Evolutionary conservation across 1,139 yeast genomes (phyloP), one percentile per base, ranked within the genome.

Genomic region (Yamadazyma taylorii): DNA sequence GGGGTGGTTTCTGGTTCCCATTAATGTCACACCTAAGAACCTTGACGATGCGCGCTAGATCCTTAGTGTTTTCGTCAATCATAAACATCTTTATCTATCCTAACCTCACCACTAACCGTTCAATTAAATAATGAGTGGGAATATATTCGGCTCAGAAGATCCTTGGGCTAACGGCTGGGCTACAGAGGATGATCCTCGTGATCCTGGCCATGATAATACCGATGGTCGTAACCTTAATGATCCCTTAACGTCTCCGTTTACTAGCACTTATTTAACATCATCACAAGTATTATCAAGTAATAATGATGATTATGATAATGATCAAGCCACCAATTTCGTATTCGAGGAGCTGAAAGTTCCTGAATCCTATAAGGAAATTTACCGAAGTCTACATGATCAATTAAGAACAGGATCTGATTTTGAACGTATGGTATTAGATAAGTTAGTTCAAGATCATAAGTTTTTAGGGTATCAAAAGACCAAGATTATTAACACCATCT

Each of bases 151-250:
- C 31, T 37, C 52, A n/a, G 70, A 62, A 12, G 73, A 68, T 44
- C 73, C 73, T 2, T 70, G 73, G 67, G 69, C 62, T 34, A 66
- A 66, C 44, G 74, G 69, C 13, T 70, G 75, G 75, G 63, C 64
- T 15, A 40, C 30, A 34, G 48, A 50, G 32, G 56, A 50, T 26
- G 41, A 36, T 25, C 34, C 35, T 14, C 35, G 35, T n/a, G n/a
- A n/a, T n/a, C n/a, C n/a, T n/a, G n/a, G n/a, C n/a, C n/a, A n/a
- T n/a, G n/a, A n/a, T n/a, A n/a, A n/a, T n/a, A n/a, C n/a, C n/a
- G n/a, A n/a, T n/a, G n/a, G n/a, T n/a, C n/a, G n/a, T n/a, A n/a
- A n/a, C 22, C 32, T n/a, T n/a, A 12, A 24, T 22, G 13, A 36
- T 15, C 22, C 41, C 16, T 35, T 15, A 24, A 36, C 30, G 38